These are phyloP conservation scores for Margaritispora aquatica DNA, from an alignment of 495 filamentous ascomycete species.

Conservation along the genomic window DNA sequence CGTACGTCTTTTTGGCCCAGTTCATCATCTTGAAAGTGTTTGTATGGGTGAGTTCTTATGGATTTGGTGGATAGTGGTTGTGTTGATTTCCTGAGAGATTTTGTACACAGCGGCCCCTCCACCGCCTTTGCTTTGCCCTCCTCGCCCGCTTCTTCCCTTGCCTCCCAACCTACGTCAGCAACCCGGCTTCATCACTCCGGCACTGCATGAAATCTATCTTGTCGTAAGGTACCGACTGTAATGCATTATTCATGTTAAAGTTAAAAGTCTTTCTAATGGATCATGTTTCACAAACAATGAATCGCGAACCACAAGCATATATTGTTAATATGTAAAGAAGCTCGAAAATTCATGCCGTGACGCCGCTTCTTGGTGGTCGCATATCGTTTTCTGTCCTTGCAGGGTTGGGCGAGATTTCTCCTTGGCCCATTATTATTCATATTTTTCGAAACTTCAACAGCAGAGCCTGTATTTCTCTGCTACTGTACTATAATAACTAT, in stretches of 20 bases:
- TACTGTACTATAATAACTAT: too few species aligned
- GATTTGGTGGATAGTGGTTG: not conserved
- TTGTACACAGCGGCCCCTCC: conserved; percentile 4
- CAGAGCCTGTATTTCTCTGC: too few species aligned
- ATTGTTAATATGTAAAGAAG: too few species aligned
- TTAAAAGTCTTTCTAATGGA: too few species aligned
- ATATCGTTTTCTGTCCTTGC: not conserved
- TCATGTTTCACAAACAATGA: not conserved
- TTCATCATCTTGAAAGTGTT: conserved; percentile 36
- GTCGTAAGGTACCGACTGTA: too few species aligned
- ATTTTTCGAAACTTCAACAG: too few species aligned
- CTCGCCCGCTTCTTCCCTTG: not conserved
- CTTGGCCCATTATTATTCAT: too few species aligned
- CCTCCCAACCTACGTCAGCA: conserved; percentile 10
- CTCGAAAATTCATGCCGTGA: not conserved
- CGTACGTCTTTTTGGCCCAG: conserved; percentile 70
- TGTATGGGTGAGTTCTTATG: conserved; percentile 1
- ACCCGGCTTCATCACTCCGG: not conserved
- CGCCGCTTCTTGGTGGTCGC: not conserved
- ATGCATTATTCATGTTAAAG: too few species aligned
- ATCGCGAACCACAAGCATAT: too few species aligned
- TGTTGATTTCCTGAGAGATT: not conserved
- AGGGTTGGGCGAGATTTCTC: not conserved
- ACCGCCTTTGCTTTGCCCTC: conserved; percentile 1
- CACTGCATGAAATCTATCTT: not conserved